Base-by-base conservation (phyloP, 2,329 filamentous ascomycete species). In the Trichoderma oligosporum region DNA sequence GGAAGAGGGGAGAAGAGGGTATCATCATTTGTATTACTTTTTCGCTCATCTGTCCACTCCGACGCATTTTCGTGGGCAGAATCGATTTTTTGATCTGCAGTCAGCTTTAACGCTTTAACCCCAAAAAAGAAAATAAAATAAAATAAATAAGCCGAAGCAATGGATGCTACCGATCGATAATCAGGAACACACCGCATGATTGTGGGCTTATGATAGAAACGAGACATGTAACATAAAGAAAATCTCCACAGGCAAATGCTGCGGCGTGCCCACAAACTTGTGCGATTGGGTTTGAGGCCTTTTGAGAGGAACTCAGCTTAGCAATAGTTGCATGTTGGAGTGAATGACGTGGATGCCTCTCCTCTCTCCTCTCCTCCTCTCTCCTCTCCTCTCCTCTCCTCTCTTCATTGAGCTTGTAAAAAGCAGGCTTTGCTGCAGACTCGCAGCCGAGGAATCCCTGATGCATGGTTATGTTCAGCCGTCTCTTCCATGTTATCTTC, bases 21-120 rank as follows among this genome's bases (percentile, higher is more conserved):
- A 55, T 38, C 29, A 55, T 55, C 27, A 46, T 46, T 36, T 39
- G 36, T 39, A 35, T 55, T 41, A 46, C 41, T 45, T 54, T 44
- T 55, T 18, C 27, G 27, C 22, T 39, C 29, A 18, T 35, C 51
- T 29, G 51, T 29, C 51, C 49, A 53, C 49, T 44, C 22, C 52
- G 38, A 22, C 31, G 51, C 31, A 7, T 45, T 20, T 18, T 41
- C 36, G 29, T 35, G 46, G 33, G 31, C n/a, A n/a, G n/a, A n/a
- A n/a, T n/a, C n/a, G n/a, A n/a, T n/a, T n/a, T n/a, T n/a, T n/a
- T n/a, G n/a, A n/a, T n/a, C n/a, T 31, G 12, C 33, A 29, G 36
- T 33, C 53, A 22, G 16, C 33, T 22, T n/a, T 18, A 53, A 35
- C n/a, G n/a, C n/a, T n/a, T n/a, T n/a, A n/a, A n/a, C n/a, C n/a